Evolutionary conservation across 2,329 filamentous ascomycete species (phyloP).

Genomic region (Xylariaceae sp.): DNA sequence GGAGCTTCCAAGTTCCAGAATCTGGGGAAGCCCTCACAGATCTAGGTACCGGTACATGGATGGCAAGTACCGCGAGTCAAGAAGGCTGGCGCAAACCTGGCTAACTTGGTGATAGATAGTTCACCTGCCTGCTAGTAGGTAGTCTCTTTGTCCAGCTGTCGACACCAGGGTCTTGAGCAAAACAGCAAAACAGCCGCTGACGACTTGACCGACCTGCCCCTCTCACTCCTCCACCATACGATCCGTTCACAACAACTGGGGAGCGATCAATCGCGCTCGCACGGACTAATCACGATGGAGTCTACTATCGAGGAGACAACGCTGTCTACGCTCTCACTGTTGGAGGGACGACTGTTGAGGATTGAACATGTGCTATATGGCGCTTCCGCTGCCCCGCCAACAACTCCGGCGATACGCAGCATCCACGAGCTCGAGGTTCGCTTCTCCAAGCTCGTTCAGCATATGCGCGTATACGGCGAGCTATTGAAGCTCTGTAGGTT

Average conservation of each 20-base stretch:
- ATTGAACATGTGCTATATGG: slow-evolving; percentile 57
- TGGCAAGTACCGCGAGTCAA: not conserved
- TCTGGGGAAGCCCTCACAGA: not conserved
- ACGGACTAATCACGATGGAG: slow-evolving; percentile 20
- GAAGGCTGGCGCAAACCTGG: no score
- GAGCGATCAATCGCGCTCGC: not conserved
- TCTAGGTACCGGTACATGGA: not conserved
- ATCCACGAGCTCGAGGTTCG: slow-evolving; percentile 50
- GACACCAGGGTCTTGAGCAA: no score
- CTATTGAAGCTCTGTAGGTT: slow-evolving; percentile 55
- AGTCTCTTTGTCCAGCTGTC: no score
- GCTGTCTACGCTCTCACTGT: slow-evolving; percentile 49
- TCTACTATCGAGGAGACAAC: slow-evolving; percentile 47
- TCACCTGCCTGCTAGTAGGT: no score
- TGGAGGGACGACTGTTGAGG: slow-evolving; percentile 54
- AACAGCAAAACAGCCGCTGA: no score
- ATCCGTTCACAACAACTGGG: not conserved
- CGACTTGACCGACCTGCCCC: no score
- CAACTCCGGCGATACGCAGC: slow-evolving; percentile 39
- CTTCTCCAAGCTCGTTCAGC: slow-evolving; percentile 45
- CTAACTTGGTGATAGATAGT: no score
- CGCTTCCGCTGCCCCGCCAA: slow-evolving; percentile 33
- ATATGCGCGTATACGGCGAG: slow-evolving; percentile 53
- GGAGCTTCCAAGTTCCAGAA: not conserved
- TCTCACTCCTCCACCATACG: not conserved